Percentiles rank a stretch among this genome's conserved stretches.
These are phyloP conservation scores for Xylaria digitata DNA, from an alignment of 2,329 filamentous ascomycete species.

Conservation along the genomic window DNA sequence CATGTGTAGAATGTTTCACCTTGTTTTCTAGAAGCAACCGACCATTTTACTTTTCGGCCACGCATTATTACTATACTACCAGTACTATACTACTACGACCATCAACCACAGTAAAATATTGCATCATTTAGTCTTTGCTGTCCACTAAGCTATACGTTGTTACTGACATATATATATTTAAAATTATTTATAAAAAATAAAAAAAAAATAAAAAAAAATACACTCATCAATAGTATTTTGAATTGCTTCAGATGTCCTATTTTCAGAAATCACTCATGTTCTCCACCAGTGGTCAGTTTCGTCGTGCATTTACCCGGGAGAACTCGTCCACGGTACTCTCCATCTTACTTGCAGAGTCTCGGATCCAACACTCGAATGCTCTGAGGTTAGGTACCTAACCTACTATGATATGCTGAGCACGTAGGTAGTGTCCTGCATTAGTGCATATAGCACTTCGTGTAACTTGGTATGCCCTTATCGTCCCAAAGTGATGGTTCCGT, in stretches of 20 bases:
- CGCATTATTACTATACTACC: neutral
- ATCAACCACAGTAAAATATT: neutral
- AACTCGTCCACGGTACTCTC: neutral
- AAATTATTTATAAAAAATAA: too few species aligned
- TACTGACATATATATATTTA: too few species aligned
- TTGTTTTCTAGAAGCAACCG: constrained; percentile 34
- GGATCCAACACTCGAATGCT: constrained; percentile 1
- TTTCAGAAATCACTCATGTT: neutral
- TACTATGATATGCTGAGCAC: too few species aligned
- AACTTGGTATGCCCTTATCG: neutral
- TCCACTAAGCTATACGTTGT: too few species aligned
- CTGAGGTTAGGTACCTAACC: too few species aligned
- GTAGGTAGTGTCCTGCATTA: too few species aligned
- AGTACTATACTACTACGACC: neutral
- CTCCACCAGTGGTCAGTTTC: constrained; percentile 11
- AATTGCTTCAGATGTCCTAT: neutral
- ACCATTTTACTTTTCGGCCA: neutral
- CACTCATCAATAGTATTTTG: neutral
- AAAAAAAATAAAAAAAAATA: neutral
- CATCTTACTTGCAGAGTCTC: constrained; percentile 3
- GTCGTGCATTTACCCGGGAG: neutral
- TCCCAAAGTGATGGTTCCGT: constrained; percentile 24
- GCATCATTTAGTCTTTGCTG: neutral
- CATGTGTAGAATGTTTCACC: constrained; percentile 31
- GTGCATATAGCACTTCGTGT: neutral